Evolutionary conservation across 1,284 basidiomycete species (phyloP), one percentile per base, ranked within the genome.

Genomic region (Bondarzewia mesenterica): DNA sequence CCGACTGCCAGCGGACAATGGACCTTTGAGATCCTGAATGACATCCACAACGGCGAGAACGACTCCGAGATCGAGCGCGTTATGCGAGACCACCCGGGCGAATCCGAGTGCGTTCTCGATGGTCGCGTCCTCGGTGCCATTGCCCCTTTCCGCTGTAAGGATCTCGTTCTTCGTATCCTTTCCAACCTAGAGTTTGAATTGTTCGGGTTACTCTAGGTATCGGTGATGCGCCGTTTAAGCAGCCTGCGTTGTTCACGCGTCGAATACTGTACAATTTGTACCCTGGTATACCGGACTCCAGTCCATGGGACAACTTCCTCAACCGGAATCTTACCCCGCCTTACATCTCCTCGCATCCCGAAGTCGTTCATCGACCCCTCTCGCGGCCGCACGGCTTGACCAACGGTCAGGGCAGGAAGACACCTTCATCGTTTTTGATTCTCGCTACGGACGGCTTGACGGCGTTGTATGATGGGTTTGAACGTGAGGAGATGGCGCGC

Each of bases 181-280:
- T 36, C 38, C 27, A 16, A 43, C 15, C 4, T n/a, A n/a, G n/a
- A n/a, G n/a, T n/a, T n/a, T n/a, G n/a, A n/a, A n/a, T n/a, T n/a
- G n/a, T n/a, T n/a, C n/a, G n/a, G n/a, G n/a, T n/a, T 44, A 23
- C 45, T 39, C 22, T 53, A 84, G 83, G 80, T 62, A 70, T 85
- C 47, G 83, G 82, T 18, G 82, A 85, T 54, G 75, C 77, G 40
- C 78, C 79, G 15, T 85, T 85, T 68, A 85, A 85, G 59, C 80
- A 85, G 52, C 81, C 82, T 7, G 76, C 81, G 20, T 70, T 70
- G 39, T 85, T 84, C 60, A 83, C 80, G n/a, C 69, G 79, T 21
- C 75, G 79, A 12, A 75, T 85, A 25, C 64, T 85, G 14, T 81
- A 82, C 58, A 82, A 83, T 55, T 68, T 83, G 22, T 72, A 74